These are phyloP conservation scores for Tillandsia fasciculata DNA, from an alignment of 176 grass and related monocot genomes.

Conservation along the genomic window DNA sequence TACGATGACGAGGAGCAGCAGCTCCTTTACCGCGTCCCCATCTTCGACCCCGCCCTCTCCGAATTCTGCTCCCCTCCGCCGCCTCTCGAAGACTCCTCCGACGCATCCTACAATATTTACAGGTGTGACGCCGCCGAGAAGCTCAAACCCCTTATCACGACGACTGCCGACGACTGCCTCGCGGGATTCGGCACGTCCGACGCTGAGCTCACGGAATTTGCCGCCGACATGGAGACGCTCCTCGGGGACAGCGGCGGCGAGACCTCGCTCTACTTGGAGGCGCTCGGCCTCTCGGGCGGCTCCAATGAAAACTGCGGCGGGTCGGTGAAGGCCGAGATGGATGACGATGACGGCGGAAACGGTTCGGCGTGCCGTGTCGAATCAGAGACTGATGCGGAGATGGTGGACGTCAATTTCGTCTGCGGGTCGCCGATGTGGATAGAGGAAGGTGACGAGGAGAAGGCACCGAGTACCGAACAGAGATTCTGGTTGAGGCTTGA, in stretches of 20 bases:
- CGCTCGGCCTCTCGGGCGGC: slow-evolving; percentile 33
- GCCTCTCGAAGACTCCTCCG: slow-evolving; percentile 21
- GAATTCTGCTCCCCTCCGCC: slow-evolving; percentile 52
- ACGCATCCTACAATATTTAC: no score
- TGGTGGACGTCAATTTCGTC: slow-evolving; percentile 58
- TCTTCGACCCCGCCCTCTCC: slow-evolving; percentile 43
- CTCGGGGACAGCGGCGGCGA: slow-evolving; percentile 38
- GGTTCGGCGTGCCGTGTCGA: background rate
- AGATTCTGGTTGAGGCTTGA: slow-evolving; percentile 56
- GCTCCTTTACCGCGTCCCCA: slow-evolving; percentile 57
- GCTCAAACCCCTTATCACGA: slow-evolving; percentile 8
- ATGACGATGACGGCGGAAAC: slow-evolving; percentile 11
- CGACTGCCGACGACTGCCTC: background rate
- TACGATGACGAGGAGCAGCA: slow-evolving; percentile 31
- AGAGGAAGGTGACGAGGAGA: slow-evolving; percentile 26
- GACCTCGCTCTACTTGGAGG: slow-evolving; percentile 57
- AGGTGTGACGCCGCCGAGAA: slow-evolving; percentile 15
- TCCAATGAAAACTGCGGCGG: no score
- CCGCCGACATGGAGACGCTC: slow-evolving; percentile 83
- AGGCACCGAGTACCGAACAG: slow-evolving; percentile 18
- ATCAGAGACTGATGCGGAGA: slow-evolving; percentile 21
- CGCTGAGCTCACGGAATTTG: slow-evolving; percentile 69
- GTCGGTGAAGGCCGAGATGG: background rate
- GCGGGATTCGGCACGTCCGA: slow-evolving; percentile 50
- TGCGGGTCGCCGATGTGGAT: slow-evolving; percentile 30